phyloP scores from a whole-genome alignment of 2,329 filamentous ascomycete species.

The Ascochyta koolunga region DNA sequence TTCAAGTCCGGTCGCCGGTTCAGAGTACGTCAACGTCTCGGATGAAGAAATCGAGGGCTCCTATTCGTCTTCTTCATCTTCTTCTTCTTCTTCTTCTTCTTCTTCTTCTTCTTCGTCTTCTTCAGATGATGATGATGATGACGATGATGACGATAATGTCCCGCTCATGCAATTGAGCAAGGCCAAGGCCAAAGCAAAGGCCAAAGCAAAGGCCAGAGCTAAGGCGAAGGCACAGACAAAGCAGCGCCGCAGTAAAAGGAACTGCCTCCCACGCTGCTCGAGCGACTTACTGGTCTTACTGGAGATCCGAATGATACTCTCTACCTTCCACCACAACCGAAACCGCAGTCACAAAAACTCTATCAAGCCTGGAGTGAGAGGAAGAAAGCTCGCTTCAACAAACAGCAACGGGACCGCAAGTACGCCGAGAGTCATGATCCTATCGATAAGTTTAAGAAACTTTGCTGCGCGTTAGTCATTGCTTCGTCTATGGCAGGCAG shows the following conservation, averaged over 20 bases:
- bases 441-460: conserved; percentile 37
- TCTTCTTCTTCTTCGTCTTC: conserved; percentile 3
- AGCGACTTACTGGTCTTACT: conserved; percentile 44
- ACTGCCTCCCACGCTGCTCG: conserved; percentile 34
- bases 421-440: conserved; percentile 27
- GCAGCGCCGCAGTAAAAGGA: conserved; percentile 16
- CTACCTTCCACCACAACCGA: conserved; percentile 26
- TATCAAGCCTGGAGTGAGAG: conserved; percentile 20
- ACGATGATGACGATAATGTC: conserved; percentile 19
- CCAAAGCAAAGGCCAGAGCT: conserved; percentile 4
- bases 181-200: background rate
- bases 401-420: conserved; percentile 21
- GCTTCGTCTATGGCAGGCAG: conserved; percentile 45
- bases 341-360: conserved; percentile 9
- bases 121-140: too few species aligned
- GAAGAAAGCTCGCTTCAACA: conserved; percentile 18
- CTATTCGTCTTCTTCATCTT: conserved; percentile 1
- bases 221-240: conserved; percentile 14
- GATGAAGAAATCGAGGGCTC: conserved; percentile 18
- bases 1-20: background rate
- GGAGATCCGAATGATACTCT: conserved; percentile 39
- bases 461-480: conserved; percentile 39
- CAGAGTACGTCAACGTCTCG: background rate
- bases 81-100: conserved; percentile 10
- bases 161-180: conserved; percentile 6